phyloP scores from a whole-genome alignment of 805 yeast species.

The Metschnikowia corniflorae region DNA sequence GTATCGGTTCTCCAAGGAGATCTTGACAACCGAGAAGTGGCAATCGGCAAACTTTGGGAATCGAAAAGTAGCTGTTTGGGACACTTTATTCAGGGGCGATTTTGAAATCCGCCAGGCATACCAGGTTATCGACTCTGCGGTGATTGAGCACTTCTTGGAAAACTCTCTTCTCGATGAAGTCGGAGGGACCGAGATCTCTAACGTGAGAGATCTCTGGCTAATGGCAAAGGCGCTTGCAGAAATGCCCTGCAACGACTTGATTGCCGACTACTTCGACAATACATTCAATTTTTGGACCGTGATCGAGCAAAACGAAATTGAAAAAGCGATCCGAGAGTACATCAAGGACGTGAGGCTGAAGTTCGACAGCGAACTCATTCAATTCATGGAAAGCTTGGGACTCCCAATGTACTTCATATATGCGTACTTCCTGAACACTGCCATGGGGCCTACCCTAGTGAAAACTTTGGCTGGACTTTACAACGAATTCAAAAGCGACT shows the following conservation, averaged over 20 bases:
- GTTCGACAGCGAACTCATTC: background rate
- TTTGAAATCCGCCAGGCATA: background rate
- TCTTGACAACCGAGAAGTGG: background rate
- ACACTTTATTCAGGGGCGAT: background rate
- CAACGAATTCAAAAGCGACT: too few species aligned
- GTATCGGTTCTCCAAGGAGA: background rate
- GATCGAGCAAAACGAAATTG: background rate
- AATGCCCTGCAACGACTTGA: background rate
- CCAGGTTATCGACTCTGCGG: background rate
- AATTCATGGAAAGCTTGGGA: background rate
- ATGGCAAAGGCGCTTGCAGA: background rate
- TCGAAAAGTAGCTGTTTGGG: background rate
- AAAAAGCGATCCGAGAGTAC: background rate
- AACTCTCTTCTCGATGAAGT: background rate
- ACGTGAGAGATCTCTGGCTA: background rate
- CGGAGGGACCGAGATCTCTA: background rate
- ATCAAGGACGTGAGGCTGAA: background rate
- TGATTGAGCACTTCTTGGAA: background rate
- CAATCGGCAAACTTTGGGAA: background rate
- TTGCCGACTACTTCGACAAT: background rate
- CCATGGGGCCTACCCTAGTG: too few species aligned
- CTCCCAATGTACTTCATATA: background rate
- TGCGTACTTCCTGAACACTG: background rate
- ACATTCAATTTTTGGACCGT: background rate
- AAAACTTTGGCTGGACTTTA: too few species aligned